phyloP scores from a whole-genome alignment of 805 yeast species.

The Candida silvicultrix region DNA sequence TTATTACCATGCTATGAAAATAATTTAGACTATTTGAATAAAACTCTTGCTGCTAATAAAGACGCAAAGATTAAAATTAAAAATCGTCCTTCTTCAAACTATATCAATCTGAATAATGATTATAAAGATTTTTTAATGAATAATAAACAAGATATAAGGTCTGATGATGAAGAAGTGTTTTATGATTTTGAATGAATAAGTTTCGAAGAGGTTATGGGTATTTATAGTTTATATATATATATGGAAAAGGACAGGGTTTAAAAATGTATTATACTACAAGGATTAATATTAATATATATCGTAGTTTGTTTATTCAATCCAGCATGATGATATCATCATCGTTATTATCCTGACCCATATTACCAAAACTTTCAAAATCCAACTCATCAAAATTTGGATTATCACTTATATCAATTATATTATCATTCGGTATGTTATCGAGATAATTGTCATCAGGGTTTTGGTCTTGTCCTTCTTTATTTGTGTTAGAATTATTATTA shows the following conservation, averaged over 20 bases:
- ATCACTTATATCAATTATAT: constrained; percentile 6
- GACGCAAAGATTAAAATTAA: constrained; percentile 1
- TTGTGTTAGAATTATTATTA: no score
- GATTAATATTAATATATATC: neutral
- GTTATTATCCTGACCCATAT: constrained; percentile 6
- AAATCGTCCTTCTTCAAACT: constrained; percentile 11
- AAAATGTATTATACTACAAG: no score
- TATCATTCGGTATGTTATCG: neutral
- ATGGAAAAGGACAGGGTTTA: no score
- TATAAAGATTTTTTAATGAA: constrained; percentile 1
- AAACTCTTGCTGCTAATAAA: no score
- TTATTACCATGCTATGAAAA: constrained; percentile 8
- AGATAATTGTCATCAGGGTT: neutral
- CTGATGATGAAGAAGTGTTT: neutral
- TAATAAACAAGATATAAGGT: neutral
- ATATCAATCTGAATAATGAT: constrained; percentile 9
- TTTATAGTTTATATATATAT: no score
- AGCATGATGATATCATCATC: constrained; percentile 13
- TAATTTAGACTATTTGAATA: no score
- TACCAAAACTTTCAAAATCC: constrained; percentile 12
- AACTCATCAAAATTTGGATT: constrained; percentile 10
- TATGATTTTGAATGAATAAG: neutral
- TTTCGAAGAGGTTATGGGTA: neutral
- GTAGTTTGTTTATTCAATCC: constrained; percentile 1
- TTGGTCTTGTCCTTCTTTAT: neutral